Evolutionary conservation across 164 flowering plant species (phyloP).

Genomic region (Vitis cinerea): DNA sequence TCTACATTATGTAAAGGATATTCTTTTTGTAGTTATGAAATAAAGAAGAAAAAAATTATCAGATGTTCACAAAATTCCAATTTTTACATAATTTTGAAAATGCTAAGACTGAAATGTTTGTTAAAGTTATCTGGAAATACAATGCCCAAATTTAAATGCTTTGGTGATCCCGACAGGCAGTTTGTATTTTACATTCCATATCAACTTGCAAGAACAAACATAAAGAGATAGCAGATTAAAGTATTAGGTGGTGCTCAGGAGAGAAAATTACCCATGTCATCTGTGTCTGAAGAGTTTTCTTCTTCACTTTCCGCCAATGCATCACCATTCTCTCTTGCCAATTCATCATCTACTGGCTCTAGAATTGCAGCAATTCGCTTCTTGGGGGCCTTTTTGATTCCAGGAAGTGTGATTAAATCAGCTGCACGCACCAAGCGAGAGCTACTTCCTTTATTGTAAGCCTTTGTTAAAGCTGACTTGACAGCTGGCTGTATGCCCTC

Average conservation of each 20-base stretch:
- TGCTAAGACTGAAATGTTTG: too few relatives aligned
- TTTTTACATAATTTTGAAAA: too few relatives aligned
- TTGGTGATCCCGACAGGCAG: too few relatives aligned
- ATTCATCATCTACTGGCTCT: slow-evolving; percentile 60
- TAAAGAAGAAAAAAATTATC: too few relatives aligned
- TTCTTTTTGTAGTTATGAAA: too few relatives aligned
- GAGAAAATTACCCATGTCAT: slow-evolving; percentile 45
- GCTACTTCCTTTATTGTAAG: slow-evolving; percentile 82
- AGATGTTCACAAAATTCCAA: too few relatives aligned
- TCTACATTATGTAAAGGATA: too few relatives aligned
- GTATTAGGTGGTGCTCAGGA: background rate
- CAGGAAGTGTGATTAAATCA: slow-evolving; percentile 81
- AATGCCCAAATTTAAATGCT: too few relatives aligned
- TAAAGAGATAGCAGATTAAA: too few relatives aligned
- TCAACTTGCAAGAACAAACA: too few relatives aligned
- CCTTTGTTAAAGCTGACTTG: slow-evolving; percentile 80
- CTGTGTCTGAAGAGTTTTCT: slow-evolving; percentile 67
- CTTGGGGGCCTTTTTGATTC: slow-evolving; percentile 80
- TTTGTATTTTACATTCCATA: too few relatives aligned
- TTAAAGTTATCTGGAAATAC: too few relatives aligned
- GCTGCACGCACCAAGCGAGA: slow-evolving; percentile 68
- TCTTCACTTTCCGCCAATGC: slow-evolving; percentile 56
- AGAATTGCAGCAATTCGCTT: slow-evolving; percentile 88
- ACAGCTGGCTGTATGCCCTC: slow-evolving; percentile 84
- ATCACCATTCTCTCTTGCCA: slow-evolving; percentile 45